A percentile compares a stretch with the other conserved stretches of the same genome.
These are phyloP conservation scores for Diospyros lotus DNA, from an alignment of 148 eudicot species.

Conservation along the genomic window DNA sequence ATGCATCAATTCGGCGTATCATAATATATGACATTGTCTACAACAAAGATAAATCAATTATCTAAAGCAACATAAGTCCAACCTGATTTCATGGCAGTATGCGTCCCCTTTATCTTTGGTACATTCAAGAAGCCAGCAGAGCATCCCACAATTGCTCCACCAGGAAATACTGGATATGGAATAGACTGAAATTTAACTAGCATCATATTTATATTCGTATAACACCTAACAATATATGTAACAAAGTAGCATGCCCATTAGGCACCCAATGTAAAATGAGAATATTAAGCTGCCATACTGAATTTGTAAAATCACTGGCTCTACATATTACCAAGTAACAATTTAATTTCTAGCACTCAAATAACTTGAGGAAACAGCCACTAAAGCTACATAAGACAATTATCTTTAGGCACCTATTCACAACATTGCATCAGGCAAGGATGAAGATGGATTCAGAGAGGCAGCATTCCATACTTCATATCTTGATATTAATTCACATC, in stretches of 20 bases:
- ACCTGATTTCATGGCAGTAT: conserved; percentile 99
- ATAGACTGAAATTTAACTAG: conserved; percentile 90
- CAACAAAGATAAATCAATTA: background rate
- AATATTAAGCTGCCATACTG: background rate
- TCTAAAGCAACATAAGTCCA: background rate
- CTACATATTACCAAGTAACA: too few species aligned
- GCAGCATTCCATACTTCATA: background rate
- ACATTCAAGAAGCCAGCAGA: conserved; percentile 98
- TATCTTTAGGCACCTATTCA: background rate
- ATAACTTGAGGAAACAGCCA: background rate
- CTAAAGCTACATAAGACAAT: background rate
- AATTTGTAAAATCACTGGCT: background rate
- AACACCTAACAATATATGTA: conserved; percentile 5
- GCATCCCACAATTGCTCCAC: conserved; percentile 96
- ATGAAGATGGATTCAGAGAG: background rate
- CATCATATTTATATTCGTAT: conserved; percentile 36
- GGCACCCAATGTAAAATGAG: background rate
- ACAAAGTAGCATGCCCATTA: conserved; percentile 6
- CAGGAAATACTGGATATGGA: conserved; percentile 99
- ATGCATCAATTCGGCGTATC: background rate
- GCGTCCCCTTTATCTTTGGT: conserved; percentile 94
- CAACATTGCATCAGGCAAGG: background rate
- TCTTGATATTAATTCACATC: background rate
- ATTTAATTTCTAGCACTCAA: too few species aligned
- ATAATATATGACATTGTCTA: background rate